Conservation (phyloP, 164 flowering plant species). For the Piper longum region DNA sequence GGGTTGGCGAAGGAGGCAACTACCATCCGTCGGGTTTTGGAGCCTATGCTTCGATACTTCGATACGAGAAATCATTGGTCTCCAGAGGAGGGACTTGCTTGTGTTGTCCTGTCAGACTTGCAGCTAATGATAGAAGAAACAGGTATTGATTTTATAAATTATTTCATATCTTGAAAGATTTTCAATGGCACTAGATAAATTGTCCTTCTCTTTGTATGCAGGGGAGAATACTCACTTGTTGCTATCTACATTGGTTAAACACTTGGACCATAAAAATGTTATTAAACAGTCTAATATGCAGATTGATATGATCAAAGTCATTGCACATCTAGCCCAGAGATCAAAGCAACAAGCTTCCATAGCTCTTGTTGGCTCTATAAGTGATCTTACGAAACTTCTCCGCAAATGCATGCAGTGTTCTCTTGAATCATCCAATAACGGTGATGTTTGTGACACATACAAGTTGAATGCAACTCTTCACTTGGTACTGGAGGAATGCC, state of each 20-base stretch:
- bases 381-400: constrained; percentile 62
- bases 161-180: neutral
- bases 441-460: constrained; percentile 14
- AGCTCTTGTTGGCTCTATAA: constrained; percentile 47
- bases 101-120: constrained; percentile 44
- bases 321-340: constrained; percentile 34
- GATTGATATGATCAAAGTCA: constrained; percentile 37
- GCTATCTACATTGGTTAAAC: constrained; percentile 68
- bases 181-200: neutral
- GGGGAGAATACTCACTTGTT: constrained; percentile 58
- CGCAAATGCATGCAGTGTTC: constrained; percentile 62
- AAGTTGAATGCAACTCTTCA: constrained; percentile 40
- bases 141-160: constrained; percentile 24
- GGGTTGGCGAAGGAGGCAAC: constrained; percentile 65
- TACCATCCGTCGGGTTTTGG: constrained; percentile 72
- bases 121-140: constrained; percentile 56
- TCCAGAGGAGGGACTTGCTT: constrained; percentile 49
- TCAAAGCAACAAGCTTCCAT: constrained; percentile 46
- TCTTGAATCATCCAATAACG: constrained; percentile 28
- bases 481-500: constrained; percentile 54
- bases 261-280: constrained; percentile 76
- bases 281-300: constrained; percentile 41
- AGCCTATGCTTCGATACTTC: constrained; percentile 61
- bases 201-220: constrained; percentile 13
- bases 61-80: constrained; percentile 70